A percentile compares a stretch with the other conserved stretches of the same genome.
Evolutionary conservation across 2,329 filamentous ascomycete genomes (phyloP).

Genomic region (Penicillium olsonii): DNA sequence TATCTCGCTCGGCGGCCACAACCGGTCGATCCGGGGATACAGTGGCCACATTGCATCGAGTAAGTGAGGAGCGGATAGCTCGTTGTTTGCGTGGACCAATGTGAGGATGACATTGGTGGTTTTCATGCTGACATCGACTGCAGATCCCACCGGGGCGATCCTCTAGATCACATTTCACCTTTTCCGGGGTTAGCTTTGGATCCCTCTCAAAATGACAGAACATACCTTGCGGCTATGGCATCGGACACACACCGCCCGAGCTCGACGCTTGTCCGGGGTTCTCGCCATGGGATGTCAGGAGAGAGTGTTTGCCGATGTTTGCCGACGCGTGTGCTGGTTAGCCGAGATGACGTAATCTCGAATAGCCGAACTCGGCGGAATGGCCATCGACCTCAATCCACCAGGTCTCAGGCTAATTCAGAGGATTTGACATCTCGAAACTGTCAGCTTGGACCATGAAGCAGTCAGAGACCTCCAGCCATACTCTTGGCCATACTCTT

Average conservation of each 20-base stretch:
- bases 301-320: neutral
- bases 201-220: neutral
- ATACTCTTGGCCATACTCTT: too few relatives aligned
- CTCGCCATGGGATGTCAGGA: neutral
- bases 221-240: slow-evolving; percentile 10
- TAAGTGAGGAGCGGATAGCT: neutral
- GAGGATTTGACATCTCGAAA: too few relatives aligned
- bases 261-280: slow-evolving; percentile 2
- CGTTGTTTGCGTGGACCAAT: slow-evolving; percentile 6
- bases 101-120: slow-evolving; percentile 6
- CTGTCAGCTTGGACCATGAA: too few relatives aligned
- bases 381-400: too few relatives aligned
- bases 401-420: too few relatives aligned
- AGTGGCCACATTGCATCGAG: neutral
- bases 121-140: slow-evolving; percentile 7
- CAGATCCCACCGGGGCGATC: slow-evolving; percentile 4
- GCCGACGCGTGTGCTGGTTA: neutral
- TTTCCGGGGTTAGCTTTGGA: neutral
- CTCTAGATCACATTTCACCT: slow-evolving; percentile 15
- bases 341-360: neutral
- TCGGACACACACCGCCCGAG: slow-evolving; percentile 8
- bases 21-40: neutral
- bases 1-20: neutral
- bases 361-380: neutral
- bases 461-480: too few relatives aligned